Evolutionary conservation across 768 basidiomycete species (phyloP).

Genomic region (Pleurotus ostreatus): DNA sequence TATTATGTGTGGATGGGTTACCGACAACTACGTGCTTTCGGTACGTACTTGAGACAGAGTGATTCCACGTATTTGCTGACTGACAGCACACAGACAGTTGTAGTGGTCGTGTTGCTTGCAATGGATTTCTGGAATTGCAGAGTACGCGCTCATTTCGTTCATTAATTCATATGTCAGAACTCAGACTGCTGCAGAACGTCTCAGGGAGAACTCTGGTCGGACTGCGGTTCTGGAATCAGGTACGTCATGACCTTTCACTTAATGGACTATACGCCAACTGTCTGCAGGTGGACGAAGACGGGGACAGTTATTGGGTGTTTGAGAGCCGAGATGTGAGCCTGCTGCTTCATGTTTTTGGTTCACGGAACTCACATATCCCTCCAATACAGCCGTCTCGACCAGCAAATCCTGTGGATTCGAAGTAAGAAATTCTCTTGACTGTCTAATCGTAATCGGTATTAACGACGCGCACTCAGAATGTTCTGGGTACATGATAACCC

Average conservation of each 20-base stretch:
- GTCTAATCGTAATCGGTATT: slow-evolving; percentile 10
- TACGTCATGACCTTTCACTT: slow-evolving; percentile 20
- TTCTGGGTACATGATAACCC: slow-evolving; percentile 66
- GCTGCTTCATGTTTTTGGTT: not conserved
- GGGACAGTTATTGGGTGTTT: slow-evolving; percentile 96
- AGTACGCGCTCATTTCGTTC: slow-evolving; percentile 36
- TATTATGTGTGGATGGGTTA: slow-evolving; percentile 88
- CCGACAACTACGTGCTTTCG: slow-evolving; percentile 88
- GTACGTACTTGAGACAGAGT: slow-evolving; percentile 40
- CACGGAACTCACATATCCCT: slow-evolving; percentile 7
- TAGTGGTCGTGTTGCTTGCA: slow-evolving; percentile 88
- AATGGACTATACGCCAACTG: not conserved
- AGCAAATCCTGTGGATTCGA: slow-evolving; percentile 84
- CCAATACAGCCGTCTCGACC: slow-evolving; percentile 72
- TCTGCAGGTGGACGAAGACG: slow-evolving; percentile 86
- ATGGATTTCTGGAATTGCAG: slow-evolving; percentile 99
- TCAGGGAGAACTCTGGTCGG: slow-evolving; percentile 92
- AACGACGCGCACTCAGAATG: slow-evolving; percentile 53
- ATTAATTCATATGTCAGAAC: not conserved
- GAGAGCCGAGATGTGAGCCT: slow-evolving; percentile 87
- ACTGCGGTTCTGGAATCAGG: slow-evolving; percentile 96
- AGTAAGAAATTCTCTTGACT: slow-evolving; percentile 39
- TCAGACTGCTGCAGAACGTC: slow-evolving; percentile 64
- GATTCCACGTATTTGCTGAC: not conserved
- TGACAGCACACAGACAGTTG: slow-evolving; percentile 63